Base-by-base conservation (phyloP, 495 filamentous ascomycete species). In the Haplographium delicatum region DNA sequence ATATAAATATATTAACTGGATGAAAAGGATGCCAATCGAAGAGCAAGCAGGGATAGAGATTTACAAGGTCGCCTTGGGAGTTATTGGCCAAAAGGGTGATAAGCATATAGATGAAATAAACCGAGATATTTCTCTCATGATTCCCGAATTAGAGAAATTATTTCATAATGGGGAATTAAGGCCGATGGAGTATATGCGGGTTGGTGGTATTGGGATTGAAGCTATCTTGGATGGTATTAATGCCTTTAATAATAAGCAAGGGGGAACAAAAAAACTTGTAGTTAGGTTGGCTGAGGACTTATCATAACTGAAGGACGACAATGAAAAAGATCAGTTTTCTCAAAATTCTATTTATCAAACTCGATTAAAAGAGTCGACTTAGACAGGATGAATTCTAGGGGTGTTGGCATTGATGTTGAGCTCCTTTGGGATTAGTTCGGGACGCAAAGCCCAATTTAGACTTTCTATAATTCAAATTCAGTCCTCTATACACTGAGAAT, bases 111-210 rank as follows among this genome's bases (percentile, higher is more conserved):
- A 34, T 19, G 19, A 45, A 18, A 39, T 52, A 4, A 60, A 51
- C 26, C n/a, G 18, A 3, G 49, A 52, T 15, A 52, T 60, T 11
- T 23, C 18, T 8, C 23, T 30, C 15, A 31, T 52, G 24, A 60
- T 60, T 5, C 47, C 48, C 3, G 34, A 49, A 18, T 20, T 56
- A 10, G 52, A 60, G 24, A 44, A 49, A 10, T 52, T 38, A 4
- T 5, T 60, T 13, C 43, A 35, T 10, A 41, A 31, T 28, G 52
- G 52, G 11, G 1, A 23, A 11, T 18, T 59, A 8, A 59, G 49
- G 43, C 51, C 56, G 3, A 56, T 56, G 47, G 48, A 52, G 23
- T 60, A 56, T 44, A 53, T 52, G 23, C 24, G 39, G 10, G 38
- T 60, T 11, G 52, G 48, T 22, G 57, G 46, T 26, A 31, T 48